These are phyloP conservation scores for Hura crepitans DNA, from an alignment of 441 rosid species.

Conservation along the genomic window DNA sequence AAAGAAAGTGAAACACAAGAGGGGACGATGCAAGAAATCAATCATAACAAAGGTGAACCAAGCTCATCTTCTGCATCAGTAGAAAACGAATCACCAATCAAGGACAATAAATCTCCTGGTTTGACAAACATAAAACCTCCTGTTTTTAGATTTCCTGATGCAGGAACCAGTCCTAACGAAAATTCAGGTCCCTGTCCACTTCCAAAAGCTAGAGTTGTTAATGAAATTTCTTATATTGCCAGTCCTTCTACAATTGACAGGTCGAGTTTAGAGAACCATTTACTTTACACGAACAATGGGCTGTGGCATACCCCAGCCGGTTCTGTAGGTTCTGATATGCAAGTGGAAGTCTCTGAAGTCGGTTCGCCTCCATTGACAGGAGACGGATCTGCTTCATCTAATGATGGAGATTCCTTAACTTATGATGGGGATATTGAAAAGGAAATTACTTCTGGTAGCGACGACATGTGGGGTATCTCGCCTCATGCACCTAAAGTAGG, in stretches of 20 bases:
- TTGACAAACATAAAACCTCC: conserved; percentile 24
- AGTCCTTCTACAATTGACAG: conserved; percentile 41
- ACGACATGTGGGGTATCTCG: conserved; percentile 46
- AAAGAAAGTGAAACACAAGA: too few species aligned
- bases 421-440: conserved; percentile 49
- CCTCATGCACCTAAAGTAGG: conserved; percentile 28
- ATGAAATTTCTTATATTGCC: conserved; percentile 29
- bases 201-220: conserved; percentile 34
- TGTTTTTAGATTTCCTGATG: conserved; percentile 31
- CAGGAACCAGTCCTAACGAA: conserved; percentile 22
- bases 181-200: conserved; percentile 29
- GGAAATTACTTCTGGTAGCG: conserved; percentile 39
- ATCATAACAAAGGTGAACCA: conserved; percentile 33
- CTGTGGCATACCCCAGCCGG: conserved; percentile 45
- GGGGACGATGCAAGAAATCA: not conserved
- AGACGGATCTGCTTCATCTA: conserved; percentile 48
- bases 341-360: conserved; percentile 80
- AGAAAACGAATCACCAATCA: conserved; percentile 30
- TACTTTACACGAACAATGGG: conserved; percentile 31
- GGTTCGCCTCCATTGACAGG: conserved; percentile 62
- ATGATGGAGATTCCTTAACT: conserved; percentile 45
- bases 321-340: conserved; percentile 87
- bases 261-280: conserved; percentile 36
- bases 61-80: conserved; percentile 34
- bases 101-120: conserved; percentile 22